Conservation (phyloP, 2,329 filamentous ascomycete species). For the Cadophora luteo-olivacea region DNA sequence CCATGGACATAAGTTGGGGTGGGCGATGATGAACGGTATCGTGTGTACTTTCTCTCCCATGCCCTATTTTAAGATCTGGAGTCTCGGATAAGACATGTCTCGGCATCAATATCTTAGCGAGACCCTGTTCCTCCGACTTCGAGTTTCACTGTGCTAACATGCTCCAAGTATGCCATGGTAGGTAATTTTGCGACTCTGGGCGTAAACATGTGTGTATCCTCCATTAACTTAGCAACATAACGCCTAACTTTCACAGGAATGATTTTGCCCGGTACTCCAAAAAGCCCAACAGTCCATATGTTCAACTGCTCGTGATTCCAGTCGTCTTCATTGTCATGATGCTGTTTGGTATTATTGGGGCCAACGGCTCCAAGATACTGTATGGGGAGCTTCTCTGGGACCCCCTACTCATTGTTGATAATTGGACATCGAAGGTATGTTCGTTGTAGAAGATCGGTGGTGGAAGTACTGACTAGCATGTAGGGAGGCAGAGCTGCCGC, state of each 20-base stretch:
- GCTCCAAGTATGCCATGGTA: conserved; percentile 36
- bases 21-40: conserved; percentile 42
- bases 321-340: conserved; percentile 42
- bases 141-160: no score
- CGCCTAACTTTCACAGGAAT: conserved; percentile 25
- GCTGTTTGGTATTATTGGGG: conserved; percentile 53
- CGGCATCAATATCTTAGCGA: no score
- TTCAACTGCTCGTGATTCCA: conserved; percentile 30
- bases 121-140: no score
- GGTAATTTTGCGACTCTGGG: conserved; percentile 26
- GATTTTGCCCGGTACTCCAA: conserved; percentile 38
- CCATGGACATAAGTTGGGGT: conserved; percentile 17
- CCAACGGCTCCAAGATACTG: conserved; percentile 54
- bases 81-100: no score
- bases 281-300: conserved; percentile 16
- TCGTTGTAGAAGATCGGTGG: background rate
- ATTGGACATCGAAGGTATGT: conserved; percentile 33
- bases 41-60: no score
- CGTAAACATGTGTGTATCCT: conserved; percentile 14
- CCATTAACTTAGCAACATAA: background rate
- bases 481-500: conserved; percentile 41
- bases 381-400: conserved; percentile 32
- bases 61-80: no score
- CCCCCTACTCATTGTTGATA: conserved; percentile 26
- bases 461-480: conserved; percentile 19